Base-by-base conservation (phyloP, 116 monocot species). In the Thalassia testudinum region DNA sequence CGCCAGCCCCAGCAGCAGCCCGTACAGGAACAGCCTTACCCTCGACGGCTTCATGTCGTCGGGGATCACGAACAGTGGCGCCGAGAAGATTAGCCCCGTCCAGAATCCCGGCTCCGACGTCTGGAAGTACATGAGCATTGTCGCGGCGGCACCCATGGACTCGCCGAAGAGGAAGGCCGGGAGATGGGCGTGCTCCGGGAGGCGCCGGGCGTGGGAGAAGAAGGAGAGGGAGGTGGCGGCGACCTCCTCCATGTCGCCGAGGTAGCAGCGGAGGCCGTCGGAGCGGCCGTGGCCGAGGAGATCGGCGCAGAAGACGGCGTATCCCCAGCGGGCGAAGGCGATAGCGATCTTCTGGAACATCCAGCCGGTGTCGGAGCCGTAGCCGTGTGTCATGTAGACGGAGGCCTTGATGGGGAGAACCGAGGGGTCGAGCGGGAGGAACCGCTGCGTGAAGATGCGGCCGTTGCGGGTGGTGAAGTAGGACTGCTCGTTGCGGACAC, bases 321-420 rank as follows among this genome's bases (percentile, higher is more conserved):
- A 92, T 43, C 92, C 92, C 92, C 92, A 92, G 19, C 42, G 65
- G 58, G 87, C 77, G 64, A 54, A 92, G 54, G 54, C 27, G 58
- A 92, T 83, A 51, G 83, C 83, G 67, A 86, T 83, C 72, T 78
- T 80, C 75, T 92, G 92, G 74, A 92, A 92, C 56, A 92, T 64
- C 92, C 92, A 92, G 64, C 77, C 74, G 68, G 72, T 57, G 67
- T 92, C 92, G 57, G 92, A 92, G 43, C 75, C 92, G 63, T 92
- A 92, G 56, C 92, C 92, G 70, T 92, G 92, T 65, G 75, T 80
- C 83, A 92, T 74, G 80, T 70, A 92, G 24, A 92, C 87, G 57
- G 72, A 52, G 51, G 56, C 92, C 71, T 80, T 92, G 58, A 78
- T 57, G 52, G 79, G 57, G 49, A 20, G 15, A 3, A 25, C 28